Evolutionary conservation across 2,329 filamentous ascomycete genomes (phyloP).

Genomic region (Venturia asperata): DNA sequence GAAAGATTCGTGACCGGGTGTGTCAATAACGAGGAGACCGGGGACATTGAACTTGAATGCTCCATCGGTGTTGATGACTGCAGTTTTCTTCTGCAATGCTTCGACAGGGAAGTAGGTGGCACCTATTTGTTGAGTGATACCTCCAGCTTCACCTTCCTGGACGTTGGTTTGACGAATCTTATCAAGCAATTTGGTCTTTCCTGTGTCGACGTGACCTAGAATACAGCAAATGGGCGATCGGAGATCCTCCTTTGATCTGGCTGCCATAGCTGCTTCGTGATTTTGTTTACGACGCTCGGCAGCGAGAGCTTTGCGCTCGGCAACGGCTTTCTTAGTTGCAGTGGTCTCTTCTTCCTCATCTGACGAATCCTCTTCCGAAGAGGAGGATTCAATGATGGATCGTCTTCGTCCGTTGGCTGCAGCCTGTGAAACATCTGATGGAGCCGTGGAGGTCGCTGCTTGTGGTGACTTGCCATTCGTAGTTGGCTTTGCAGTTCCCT

Average conservation of each 20-base stretch:
- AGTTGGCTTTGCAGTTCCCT: slow-evolving; percentile 49
- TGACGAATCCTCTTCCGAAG: slow-evolving; percentile 41
- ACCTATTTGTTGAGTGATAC: slow-evolving; percentile 99
- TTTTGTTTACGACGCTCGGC: slow-evolving; percentile 82
- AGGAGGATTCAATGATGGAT: slow-evolving; percentile 35
- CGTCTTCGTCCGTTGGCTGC: slow-evolving; percentile 29
- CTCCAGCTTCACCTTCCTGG: slow-evolving; percentile 96
- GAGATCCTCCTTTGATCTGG: slow-evolving; percentile 86
- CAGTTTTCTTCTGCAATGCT: slow-evolving; percentile 84
- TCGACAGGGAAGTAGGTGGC: slow-evolving; percentile 98
- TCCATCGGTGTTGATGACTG: slow-evolving; percentile 84
- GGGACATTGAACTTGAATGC: slow-evolving; percentile 96
- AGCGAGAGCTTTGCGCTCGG: slow-evolving; percentile 77
- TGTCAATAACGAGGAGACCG: slow-evolving; percentile 93
- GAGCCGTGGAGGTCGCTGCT: slow-evolving; percentile 21
- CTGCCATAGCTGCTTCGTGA: slow-evolving; percentile 84
- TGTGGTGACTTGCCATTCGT: slow-evolving; percentile 25
- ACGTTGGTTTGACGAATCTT: slow-evolving; percentile 98
- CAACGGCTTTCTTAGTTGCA: slow-evolving; percentile 65
- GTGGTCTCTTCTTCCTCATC: slow-evolving; percentile 64
- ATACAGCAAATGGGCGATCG: slow-evolving; percentile 99
- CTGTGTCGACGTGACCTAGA: slow-evolving; percentile 98
- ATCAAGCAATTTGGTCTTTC: slow-evolving; percentile 98
- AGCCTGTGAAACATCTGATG: slow-evolving; percentile 15
- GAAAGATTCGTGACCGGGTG: slow-evolving; percentile 99